phyloP scores from a whole-genome alignment of 192 early-diverging fungal species.

The Backusella tuberculispora region DNA sequence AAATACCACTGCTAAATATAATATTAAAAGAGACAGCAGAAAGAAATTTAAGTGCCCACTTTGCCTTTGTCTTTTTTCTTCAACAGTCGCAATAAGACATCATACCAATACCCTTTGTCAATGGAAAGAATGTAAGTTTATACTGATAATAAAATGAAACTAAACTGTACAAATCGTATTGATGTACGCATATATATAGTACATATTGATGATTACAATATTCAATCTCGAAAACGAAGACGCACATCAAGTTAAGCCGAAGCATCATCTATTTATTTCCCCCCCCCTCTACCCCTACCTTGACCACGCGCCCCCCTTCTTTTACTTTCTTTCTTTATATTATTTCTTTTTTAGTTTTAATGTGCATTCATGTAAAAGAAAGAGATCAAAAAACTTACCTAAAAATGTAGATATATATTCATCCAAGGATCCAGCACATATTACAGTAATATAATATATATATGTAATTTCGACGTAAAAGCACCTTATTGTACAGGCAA shows the following conservation, averaged over 20 bases:
- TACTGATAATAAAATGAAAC: neutral
- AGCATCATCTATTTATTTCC: neutral
- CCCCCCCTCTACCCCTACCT: neutral
- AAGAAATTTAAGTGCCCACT: neutral
- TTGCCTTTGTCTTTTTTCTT: neutral
- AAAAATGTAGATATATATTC: no score
- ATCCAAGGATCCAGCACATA: no score
- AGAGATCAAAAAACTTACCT: no score
- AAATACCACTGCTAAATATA: neutral
- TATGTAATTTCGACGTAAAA: no score
- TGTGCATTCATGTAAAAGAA: no score
- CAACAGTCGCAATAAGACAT: neutral
- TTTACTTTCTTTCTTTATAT: no score
- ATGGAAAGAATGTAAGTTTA: constrained; percentile 6
- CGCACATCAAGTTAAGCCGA: neutral
- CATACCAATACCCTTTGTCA: neutral
- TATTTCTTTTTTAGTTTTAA: no score
- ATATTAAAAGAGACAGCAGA: neutral
- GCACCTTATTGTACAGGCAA: no score
- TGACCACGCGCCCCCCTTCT: no score
- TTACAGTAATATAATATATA: no score
- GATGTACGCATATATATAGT: neutral
- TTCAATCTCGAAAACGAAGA: neutral
- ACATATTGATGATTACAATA: neutral
- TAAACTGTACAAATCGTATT: neutral